Conservation (phyloP, 179 eudicot species). For the Silene coronaria region DNA sequence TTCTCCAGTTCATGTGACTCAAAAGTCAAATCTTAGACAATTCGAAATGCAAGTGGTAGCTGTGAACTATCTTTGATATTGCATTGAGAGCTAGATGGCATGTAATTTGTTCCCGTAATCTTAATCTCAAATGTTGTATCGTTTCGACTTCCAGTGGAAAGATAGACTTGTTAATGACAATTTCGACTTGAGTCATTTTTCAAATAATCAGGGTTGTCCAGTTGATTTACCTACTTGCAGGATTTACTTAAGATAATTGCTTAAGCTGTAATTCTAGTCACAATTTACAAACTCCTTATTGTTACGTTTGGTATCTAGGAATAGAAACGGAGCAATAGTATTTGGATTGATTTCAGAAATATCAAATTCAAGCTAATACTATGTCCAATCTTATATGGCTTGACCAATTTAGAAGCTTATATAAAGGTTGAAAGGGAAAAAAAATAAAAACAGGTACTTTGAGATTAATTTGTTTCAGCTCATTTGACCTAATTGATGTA, state of each 20-base stretch:
- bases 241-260: background rate
- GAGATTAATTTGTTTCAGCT: too few relatives aligned
- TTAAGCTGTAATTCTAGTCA: background rate
- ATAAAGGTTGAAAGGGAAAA: too few relatives aligned
- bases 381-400: too few relatives aligned
- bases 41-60: background rate
- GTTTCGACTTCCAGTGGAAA: background rate
- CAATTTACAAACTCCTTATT: background rate
- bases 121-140: too few relatives aligned
- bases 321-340: too few relatives aligned
- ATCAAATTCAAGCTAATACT: too few relatives aligned
- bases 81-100: background rate
- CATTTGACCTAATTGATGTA: too few relatives aligned
- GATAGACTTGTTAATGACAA: background rate
- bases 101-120: background rate
- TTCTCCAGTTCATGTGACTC: constrained; percentile 52
- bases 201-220: background rate
- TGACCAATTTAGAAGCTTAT: too few relatives aligned
- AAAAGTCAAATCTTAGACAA: background rate
- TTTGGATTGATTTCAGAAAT: too few relatives aligned
- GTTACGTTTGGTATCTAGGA: too few relatives aligned
- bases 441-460: too few relatives aligned
- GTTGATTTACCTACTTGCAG: background rate
- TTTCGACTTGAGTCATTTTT: background rate
- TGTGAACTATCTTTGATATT: background rate